Evolutionary conservation across 495 filamentous ascomycete genomes (phyloP).

Genomic region (Umbilicaria muhlenbergii): DNA sequence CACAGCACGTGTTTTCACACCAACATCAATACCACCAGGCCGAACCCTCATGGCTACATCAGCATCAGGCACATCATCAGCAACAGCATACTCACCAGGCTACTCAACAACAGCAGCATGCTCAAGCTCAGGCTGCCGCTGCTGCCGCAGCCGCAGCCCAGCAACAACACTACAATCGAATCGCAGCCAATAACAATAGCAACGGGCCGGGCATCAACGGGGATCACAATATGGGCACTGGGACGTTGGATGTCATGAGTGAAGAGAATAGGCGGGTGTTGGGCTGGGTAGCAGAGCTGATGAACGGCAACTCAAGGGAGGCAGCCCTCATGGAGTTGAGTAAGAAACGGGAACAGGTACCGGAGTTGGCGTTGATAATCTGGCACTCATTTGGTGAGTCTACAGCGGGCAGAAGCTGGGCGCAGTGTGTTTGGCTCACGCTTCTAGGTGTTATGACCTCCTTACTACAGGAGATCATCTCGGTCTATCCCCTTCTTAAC

Average conservation of each 20-base stretch:
- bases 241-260: conserved; percentile 39
- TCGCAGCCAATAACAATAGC: conserved; percentile 38
- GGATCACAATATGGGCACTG: conserved; percentile 37
- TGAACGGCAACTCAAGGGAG: conserved; percentile 77
- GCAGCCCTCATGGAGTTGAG: conserved; percentile 87
- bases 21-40: conserved; percentile 70
- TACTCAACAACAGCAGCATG: conserved; percentile 45
- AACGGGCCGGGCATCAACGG: conserved; percentile 28
- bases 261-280: conserved; percentile 90
- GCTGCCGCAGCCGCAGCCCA: conserved; percentile 50
- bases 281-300: conserved; percentile 81
- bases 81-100: conserved; percentile 44
- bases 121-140: conserved; percentile 42
- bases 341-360: conserved; percentile 97
- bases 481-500: conserved; percentile 91
- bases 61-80: conserved; percentile 41
- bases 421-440: conserved; percentile 8
- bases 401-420: not conserved
- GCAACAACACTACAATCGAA: conserved; percentile 68
- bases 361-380: conserved; percentile 86
- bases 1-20: conserved; percentile 52
- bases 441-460: conserved; percentile 92
- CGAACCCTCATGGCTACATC: conserved; percentile 67
- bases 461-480: conserved; percentile 95
- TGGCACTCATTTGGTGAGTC: conserved; percentile 95